These are phyloP conservation scores for Aspergillus texensis DNA, from an alignment of 2,329 filamentous ascomycete genomes.

Conservation along the genomic window DNA sequence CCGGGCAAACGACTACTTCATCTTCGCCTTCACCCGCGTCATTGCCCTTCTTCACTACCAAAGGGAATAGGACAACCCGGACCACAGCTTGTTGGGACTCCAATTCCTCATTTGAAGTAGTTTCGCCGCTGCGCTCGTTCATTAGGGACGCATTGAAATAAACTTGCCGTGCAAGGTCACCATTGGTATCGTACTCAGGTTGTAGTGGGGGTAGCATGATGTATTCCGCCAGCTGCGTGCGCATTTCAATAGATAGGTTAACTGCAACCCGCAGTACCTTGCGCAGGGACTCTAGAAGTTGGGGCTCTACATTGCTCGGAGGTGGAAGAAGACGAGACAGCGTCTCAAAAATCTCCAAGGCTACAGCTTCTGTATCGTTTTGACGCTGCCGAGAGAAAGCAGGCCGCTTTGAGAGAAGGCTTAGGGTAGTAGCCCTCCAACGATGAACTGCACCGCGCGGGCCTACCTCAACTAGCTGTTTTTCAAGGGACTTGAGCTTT, in stretches of 20 bases:
- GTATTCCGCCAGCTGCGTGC: slow-evolving; percentile 93
- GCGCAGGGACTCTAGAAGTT: slow-evolving; percentile 81
- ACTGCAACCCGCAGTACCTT: slow-evolving; percentile 89
- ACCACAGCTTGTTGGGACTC: slow-evolving; percentile 77
- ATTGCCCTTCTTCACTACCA: slow-evolving; percentile 94
- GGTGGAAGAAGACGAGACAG: slow-evolving; percentile 84
- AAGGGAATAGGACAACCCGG: slow-evolving; percentile 89
- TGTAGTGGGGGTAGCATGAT: slow-evolving; percentile 96
- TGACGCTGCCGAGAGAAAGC: slow-evolving; percentile 81
- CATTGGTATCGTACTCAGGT: slow-evolving; percentile 91
- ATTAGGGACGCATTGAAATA: slow-evolving; percentile 91
- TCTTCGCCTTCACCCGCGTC: slow-evolving; percentile 86
- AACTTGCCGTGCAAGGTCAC: slow-evolving; percentile 84
- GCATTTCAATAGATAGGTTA: slow-evolving; percentile 92
- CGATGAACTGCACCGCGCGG: slow-evolving; percentile 87
- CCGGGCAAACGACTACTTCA: slow-evolving; percentile 92
- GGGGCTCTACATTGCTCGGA: slow-evolving; percentile 74
- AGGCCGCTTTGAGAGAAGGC: slow-evolving; percentile 77
- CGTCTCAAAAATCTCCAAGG: slow-evolving; percentile 84
- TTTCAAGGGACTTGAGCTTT: slow-evolving; percentile 95
- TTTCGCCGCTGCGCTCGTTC: slow-evolving; percentile 83
- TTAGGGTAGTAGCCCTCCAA: slow-evolving; percentile 95
- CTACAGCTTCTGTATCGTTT: slow-evolving; percentile 93
- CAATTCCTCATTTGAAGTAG: slow-evolving; percentile 74
- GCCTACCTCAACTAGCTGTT: slow-evolving; percentile 84